phyloP scores from a whole-genome alignment of 2,329 filamentous ascomycete genomes.

The Leptodontidium sp. region DNA sequence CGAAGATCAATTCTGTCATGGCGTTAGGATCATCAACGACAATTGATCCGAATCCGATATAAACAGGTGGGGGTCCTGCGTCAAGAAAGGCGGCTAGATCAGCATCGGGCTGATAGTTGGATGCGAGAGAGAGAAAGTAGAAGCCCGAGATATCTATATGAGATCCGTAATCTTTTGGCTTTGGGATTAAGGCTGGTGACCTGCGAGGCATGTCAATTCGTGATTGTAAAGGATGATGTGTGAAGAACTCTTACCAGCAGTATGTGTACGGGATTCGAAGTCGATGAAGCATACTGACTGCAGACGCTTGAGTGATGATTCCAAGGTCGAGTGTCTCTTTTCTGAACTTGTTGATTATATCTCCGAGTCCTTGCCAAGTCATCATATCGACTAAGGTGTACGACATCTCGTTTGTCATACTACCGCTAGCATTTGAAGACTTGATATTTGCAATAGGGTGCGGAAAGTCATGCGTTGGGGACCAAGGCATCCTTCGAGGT shows the following conservation, averaged over 20 bases:
- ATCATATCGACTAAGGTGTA: slow-evolving; percentile 76
- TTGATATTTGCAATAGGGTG: slow-evolving; percentile 75
- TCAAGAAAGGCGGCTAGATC: slow-evolving; percentile 73
- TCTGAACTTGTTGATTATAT: slow-evolving; percentile 89
- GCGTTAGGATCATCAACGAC: slow-evolving; percentile 79
- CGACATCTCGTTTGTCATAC: slow-evolving; percentile 72
- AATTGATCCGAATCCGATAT: slow-evolving; percentile 86
- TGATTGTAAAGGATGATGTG: neutral
- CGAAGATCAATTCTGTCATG: slow-evolving; percentile 76
- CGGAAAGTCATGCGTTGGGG: slow-evolving; percentile 73
- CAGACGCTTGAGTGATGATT: slow-evolving; percentile 80
- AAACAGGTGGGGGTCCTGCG: slow-evolving; percentile 75
- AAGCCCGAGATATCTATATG: slow-evolving; percentile 80
- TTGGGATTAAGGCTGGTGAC: slow-evolving; percentile 80
- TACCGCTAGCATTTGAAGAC: slow-evolving; percentile 68
- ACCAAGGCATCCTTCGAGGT: slow-evolving; percentile 68
- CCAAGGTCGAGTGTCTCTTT: slow-evolving; percentile 78
- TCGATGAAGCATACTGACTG: slow-evolving; percentile 79
- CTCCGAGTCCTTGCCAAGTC: slow-evolving; percentile 81
- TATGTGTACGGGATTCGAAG: slow-evolving; percentile 87
- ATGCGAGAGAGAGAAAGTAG: slow-evolving; percentile 75
- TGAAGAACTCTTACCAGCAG: slow-evolving; percentile 68
- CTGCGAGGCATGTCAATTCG: slow-evolving; percentile 41
- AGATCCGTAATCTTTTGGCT: slow-evolving; percentile 77
- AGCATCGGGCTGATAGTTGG: slow-evolving; percentile 69